Conservation (phyloP, 257 asterid genomes). For the Anisodus tanguticus region DNA sequence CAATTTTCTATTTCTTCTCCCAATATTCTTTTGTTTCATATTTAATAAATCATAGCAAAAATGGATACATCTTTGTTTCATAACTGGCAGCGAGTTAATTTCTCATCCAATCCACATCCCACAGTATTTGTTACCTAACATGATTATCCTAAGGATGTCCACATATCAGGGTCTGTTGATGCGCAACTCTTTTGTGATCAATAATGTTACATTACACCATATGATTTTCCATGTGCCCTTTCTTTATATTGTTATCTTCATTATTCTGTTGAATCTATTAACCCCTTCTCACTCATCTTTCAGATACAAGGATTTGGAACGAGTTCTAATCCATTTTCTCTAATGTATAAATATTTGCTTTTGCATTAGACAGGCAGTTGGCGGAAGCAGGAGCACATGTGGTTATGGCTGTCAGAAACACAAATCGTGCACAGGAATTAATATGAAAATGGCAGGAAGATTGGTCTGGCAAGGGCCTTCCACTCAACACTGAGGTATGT, state of each 20-base stretch:
- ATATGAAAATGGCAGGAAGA: slow-evolving; percentile 78
- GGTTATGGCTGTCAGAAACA: slow-evolving; percentile 93
- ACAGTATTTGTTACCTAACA: slow-evolving; percentile 2
- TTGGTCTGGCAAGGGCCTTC: slow-evolving; percentile 85
- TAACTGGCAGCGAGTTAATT: background rate
- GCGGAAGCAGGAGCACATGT: slow-evolving; percentile 96
- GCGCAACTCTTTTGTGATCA: background rate
- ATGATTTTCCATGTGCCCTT: background rate
- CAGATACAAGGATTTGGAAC: background rate
- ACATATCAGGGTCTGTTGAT: background rate
- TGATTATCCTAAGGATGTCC: slow-evolving; percentile 25
- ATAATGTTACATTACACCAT: background rate
- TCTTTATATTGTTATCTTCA: background rate
- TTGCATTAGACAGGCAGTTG: slow-evolving; percentile 63
- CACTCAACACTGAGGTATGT: slow-evolving; percentile 85
- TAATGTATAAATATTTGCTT: slow-evolving; percentile 30
- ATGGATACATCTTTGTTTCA: background rate
- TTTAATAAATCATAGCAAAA: background rate
- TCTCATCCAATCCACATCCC: background rate
- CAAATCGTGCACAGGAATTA: slow-evolving; percentile 73
- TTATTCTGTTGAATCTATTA: background rate
- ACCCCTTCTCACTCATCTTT: background rate
- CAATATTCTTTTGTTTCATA: background rate
- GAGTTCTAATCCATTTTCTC: slow-evolving; percentile 5
- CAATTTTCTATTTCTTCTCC: background rate